A percentile compares a stretch with the other conserved stretches of the same genome.
phyloP scores from a whole-genome alignment of 176 grass and related monocot species.

The Triticum monococcum region DNA sequence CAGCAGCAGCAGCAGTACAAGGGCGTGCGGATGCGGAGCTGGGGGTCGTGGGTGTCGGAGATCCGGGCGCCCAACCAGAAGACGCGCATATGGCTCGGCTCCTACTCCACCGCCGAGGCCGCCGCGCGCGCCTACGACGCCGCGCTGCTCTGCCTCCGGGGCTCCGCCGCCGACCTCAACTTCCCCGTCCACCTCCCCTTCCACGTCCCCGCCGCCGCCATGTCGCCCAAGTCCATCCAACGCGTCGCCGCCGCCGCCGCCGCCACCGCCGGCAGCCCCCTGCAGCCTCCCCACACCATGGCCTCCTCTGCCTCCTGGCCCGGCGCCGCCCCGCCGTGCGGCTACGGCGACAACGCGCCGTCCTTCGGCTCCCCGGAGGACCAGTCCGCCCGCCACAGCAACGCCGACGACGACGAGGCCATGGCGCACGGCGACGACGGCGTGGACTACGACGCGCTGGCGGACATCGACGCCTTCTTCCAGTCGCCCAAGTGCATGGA shows the following conservation, averaged over 20 bases:
- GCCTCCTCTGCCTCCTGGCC: neutral
- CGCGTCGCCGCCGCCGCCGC: constrained; percentile 68
- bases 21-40: constrained; percentile 92
- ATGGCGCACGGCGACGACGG: constrained; percentile 22
- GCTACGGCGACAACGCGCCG: constrained; percentile 19
- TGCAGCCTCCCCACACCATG: neutral
- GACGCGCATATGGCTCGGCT: constrained; percentile 96
- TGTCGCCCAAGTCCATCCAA: constrained; percentile 99
- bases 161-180: constrained; percentile 84
- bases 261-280: constrained; percentile 44
- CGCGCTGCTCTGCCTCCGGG: constrained; percentile 91
- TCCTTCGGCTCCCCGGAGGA: constrained; percentile 42
- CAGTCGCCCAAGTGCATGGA: constrained; percentile 96
- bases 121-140: constrained; percentile 96
- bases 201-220: constrained; percentile 59
- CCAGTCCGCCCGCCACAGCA: neutral
- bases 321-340: neutral
- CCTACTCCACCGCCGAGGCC: constrained; percentile 90
- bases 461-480: constrained; percentile 82
- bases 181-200: constrained; percentile 73
- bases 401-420: neutral
- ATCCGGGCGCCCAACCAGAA: constrained; percentile 94
- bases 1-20: constrained; percentile 71
- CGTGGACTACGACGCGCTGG: constrained; percentile 46
- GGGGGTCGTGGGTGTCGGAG: constrained; percentile 98